Base-by-base conservation (phyloP, 2,329 filamentous ascomycete species). In the Fusarium anguioides region DNA sequence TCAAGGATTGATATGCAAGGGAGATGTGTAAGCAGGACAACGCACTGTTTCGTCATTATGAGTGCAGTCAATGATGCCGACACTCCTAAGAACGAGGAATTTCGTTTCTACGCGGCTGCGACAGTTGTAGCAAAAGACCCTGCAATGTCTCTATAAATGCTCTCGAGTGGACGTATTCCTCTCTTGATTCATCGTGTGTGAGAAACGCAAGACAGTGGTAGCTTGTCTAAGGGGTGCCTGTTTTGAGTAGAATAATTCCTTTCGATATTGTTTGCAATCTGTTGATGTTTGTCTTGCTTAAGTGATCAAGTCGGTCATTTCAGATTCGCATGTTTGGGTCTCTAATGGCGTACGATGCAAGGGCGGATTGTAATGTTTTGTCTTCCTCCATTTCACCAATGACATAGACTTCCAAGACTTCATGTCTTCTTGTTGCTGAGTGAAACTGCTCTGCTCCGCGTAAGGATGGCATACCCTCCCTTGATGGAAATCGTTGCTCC, bases 251-350 rank as follows among this genome's bases (percentile, higher is more conserved):
- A 18, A 5, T 15, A 12, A 20, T 8, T 20, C n/a, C 4, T 26
- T 3, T 12, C n/a, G 5, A 37, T 27, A 20, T 27, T 24, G 20
- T 17, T 11, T 15, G 14, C 7, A 11, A 17, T 45, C 5, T 17
- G 8, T 45, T 17, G 12, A 37, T 37, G 3, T 27, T 27, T 20
- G 21, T 36, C 31, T 21, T 5, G 2, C 6, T 20, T 0, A 4
- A 26, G 6, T 37, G 4, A 5, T 3, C 6, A 36, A 48, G 2
- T 6, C n/a, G 11, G 2, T 6, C 12, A 21, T 37, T 6, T 7
- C 23, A 12, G 3, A 2, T n/a, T 48, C 17, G 18, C 2, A 37
- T 2, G 6, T 2, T 36, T 20, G 0, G 4, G 3, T 27, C 21
- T 8, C 8, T 2, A 11, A 20, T 37, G 23, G 8, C 27, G 12